Percentiles rank a stretch among this genome's conserved stretches.
phyloP scores from a whole-genome alignment of 345 rosid genomes.

The Reutealis trisperma region DNA sequence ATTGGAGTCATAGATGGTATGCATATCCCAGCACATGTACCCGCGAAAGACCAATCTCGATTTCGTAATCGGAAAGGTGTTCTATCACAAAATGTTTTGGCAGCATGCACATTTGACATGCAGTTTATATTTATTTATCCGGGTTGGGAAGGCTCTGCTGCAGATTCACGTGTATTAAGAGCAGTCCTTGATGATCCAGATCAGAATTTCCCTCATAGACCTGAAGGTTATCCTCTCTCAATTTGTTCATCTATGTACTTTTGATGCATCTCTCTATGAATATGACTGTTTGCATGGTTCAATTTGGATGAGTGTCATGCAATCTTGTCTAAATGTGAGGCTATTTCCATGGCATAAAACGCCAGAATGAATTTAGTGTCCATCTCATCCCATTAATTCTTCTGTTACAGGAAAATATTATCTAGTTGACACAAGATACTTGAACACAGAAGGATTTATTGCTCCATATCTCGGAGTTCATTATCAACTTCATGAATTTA shows the following conservation, averaged over 20 bases:
- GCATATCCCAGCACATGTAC: conserved; percentile 75
- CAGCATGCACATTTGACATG: conserved; percentile 76
- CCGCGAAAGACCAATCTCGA: conserved; percentile 73
- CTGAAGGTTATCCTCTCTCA: conserved; percentile 49
- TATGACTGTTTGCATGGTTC: neutral
- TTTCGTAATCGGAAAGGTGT: conserved; percentile 67
- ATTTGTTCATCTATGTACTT: neutral
- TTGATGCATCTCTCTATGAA: neutral
- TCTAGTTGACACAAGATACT: conserved; percentile 66
- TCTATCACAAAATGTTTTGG: conserved; percentile 70
- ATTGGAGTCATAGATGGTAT: conserved; percentile 71
- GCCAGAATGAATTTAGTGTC: neutral
- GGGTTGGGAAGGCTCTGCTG: conserved; percentile 85
- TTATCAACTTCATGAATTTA: conserved; percentile 51
- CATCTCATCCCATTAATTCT: neutral
- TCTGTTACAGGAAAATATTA: conserved; percentile 61
- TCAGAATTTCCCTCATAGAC: conserved; percentile 77
- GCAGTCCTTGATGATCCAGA: conserved; percentile 74
- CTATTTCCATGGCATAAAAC: neutral
- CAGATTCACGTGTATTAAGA: conserved; percentile 69
- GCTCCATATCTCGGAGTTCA: conserved; percentile 74
- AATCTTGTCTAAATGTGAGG: neutral
- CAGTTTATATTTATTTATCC: conserved; percentile 75
- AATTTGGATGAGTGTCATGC: too few species aligned
- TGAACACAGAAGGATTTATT: conserved; percentile 62